Percentiles rank a stretch among this genome's conserved stretches.
Conservation (phyloP, 2,329 filamentous ascomycete genomes). For the Dryadomyces quercivorus region DNA sequence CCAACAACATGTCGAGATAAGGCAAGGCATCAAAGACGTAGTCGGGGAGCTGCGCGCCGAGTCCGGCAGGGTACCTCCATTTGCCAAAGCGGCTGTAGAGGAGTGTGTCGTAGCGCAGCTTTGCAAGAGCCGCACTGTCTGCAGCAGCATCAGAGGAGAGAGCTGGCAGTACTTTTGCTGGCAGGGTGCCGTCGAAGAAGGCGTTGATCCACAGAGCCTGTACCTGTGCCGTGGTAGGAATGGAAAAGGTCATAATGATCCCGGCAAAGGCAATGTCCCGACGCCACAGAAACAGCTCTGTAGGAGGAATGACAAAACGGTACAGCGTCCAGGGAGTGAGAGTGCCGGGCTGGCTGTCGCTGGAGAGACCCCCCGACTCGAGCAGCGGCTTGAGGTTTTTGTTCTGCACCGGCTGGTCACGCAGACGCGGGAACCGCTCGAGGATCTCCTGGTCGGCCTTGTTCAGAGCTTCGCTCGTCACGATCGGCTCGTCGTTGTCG, state of each 20-base stretch:
- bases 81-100: slow-evolving; percentile 57
- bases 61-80: slow-evolving; percentile 56
- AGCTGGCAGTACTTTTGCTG: slow-evolving; percentile 15
- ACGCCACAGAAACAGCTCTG: slow-evolving; percentile 21
- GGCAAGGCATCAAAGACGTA: slow-evolving; percentile 67
- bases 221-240: slow-evolving; percentile 27
- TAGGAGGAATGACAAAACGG: slow-evolving; percentile 33
- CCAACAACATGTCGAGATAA: slow-evolving; percentile 56
- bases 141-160: background rate
- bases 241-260: slow-evolving; percentile 28
- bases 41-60: slow-evolving; percentile 50
- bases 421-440: slow-evolving; percentile 37
- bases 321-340: slow-evolving; percentile 30
- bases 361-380: slow-evolving; percentile 23
- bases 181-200: slow-evolving; percentile 44
- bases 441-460: slow-evolving; percentile 42
- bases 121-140: slow-evolving; percentile 24
- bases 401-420: slow-evolving; percentile 36
- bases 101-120: slow-evolving; percentile 40
- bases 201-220: slow-evolving; percentile 53
- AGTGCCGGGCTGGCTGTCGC: slow-evolving; percentile 15
- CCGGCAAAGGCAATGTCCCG: slow-evolving; percentile 35
- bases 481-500: slow-evolving; percentile 9
- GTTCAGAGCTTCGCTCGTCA: slow-evolving; percentile 5
- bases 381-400: slow-evolving; percentile 30